Conservation (phyloP, 1,284 basidiomycete species). For the Blastosporella zonata region DNA sequence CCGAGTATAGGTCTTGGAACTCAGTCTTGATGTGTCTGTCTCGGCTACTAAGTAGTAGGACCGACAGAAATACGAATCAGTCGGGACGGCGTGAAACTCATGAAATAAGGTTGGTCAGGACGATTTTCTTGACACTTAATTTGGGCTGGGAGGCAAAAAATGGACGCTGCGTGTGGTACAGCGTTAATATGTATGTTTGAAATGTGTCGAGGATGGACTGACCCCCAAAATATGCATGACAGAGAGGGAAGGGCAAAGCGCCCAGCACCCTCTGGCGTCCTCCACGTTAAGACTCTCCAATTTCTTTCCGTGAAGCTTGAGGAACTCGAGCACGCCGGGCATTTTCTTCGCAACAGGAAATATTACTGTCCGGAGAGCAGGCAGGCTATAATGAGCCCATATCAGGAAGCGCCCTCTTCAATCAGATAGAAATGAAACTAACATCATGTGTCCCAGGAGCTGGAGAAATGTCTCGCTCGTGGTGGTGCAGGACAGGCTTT, state of each 20-base stretch:
- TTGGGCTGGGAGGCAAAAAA: not conserved
- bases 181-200: not conserved
- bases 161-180: not conserved
- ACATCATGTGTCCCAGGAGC: slow-evolving; percentile 5
- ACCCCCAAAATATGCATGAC: slow-evolving; percentile 1
- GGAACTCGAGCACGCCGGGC: slow-evolving; percentile 1
- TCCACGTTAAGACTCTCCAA: not conserved
- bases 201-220: not conserved
- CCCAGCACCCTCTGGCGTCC: not conserved
- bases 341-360: slow-evolving; percentile 2
- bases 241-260: slow-evolving; percentile 6
- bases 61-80: not conserved
- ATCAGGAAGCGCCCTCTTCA: not conserved
- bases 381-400: not conserved
- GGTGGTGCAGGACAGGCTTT: not conserved
- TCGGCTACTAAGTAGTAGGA: not conserved
- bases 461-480: slow-evolving; percentile 6
- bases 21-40: not conserved
- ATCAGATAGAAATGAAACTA: not conserved
- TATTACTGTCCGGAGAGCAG: not conserved
- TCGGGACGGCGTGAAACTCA: not conserved
- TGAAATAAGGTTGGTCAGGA: not conserved
- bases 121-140: not conserved
- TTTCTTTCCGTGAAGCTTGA: slow-evolving; percentile 4
- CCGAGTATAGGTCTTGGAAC: not conserved